phyloP scores from a whole-genome alignment of 2,329 filamentous ascomycete genomes.

The Knoxdaviesia capensis region DNA sequence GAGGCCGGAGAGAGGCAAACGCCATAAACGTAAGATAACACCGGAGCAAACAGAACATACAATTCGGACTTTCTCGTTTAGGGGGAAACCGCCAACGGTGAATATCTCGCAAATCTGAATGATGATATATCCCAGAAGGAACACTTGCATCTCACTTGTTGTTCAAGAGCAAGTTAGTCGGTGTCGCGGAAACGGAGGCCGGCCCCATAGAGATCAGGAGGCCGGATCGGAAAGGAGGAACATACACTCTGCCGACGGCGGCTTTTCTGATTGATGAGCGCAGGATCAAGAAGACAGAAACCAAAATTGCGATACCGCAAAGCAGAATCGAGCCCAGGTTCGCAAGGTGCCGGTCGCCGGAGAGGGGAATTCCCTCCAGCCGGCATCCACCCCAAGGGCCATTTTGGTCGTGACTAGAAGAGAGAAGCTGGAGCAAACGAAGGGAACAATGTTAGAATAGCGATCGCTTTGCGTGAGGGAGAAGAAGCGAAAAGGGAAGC shows the following conservation, averaged over 20 bases:
- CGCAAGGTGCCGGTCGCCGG: constrained; percentile 43
- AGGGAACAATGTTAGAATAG: too few relatives aligned
- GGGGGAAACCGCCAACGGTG: constrained; percentile 73
- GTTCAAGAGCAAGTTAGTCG: constrained; percentile 3
- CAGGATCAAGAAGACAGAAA: constrained; percentile 48
- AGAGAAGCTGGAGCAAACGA: constrained; percentile 37
- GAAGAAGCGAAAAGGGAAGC: constrained; percentile 9
- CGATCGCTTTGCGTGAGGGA: too few relatives aligned
- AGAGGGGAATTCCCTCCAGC: constrained; percentile 55
- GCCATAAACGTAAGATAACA: background rate
- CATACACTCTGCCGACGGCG: constrained; percentile 77
- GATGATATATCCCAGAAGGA: constrained; percentile 68
- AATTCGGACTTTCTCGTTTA: constrained; percentile 48
- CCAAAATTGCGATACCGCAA: constrained; percentile 54
- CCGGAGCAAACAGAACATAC: constrained; percentile 24
- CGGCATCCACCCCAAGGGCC: constrained; percentile 49
- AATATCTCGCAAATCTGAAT: constrained; percentile 94
- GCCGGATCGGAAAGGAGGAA: background rate
- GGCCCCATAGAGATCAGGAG: background rate
- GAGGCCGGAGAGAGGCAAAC: background rate
- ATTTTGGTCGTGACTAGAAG: constrained; percentile 34
- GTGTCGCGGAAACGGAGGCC: background rate
- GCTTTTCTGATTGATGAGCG: constrained; percentile 78
- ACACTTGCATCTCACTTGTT: constrained; percentile 83
- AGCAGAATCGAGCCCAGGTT: constrained; percentile 90